A percentile compares a stretch with the other conserved stretches of the same genome.
Conservation (phyloP, 805 yeast species). For the Candida hungchunana region DNA sequence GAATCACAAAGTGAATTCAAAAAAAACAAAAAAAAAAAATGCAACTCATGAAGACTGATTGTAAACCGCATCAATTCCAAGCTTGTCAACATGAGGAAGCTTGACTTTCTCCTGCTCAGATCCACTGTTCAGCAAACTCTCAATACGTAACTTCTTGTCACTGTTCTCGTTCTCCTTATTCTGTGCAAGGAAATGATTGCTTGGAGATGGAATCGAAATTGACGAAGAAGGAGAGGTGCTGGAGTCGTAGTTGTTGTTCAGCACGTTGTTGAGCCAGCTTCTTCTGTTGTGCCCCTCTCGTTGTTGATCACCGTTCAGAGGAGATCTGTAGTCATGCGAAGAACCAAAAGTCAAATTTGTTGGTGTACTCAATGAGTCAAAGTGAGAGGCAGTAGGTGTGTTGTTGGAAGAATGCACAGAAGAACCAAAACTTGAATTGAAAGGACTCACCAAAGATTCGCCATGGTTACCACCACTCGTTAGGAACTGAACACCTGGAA, state of each 20-base stretch:
- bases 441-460: conserved; percentile 17
- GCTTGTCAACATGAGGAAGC: conserved; percentile 22
- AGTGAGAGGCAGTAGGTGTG: conserved; percentile 14
- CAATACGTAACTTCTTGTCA: conserved; percentile 19
- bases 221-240: conserved; percentile 8
- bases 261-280: conserved; percentile 19
- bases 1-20: too few species aligned
- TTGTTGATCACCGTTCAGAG: conserved; percentile 6
- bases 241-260: conserved; percentile 14
- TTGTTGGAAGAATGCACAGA: conserved; percentile 10
- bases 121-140: conserved; percentile 17
- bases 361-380: conserved; percentile 12
- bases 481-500: conserved; percentile 20
- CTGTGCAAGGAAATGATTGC: conserved; percentile 3
- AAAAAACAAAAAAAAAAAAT: background rate
- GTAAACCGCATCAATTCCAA: conserved; percentile 15
- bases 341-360: conserved; percentile 9
- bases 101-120: conserved; percentile 8
- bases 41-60: background rate
- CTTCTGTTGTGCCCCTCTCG: conserved; percentile 9
- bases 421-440: conserved; percentile 15
- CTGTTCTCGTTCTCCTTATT: conserved; percentile 8
- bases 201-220: conserved; percentile 10
- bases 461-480: conserved; percentile 7
- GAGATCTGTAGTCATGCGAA: conserved; percentile 8